Evolutionary conservation across 2,329 filamentous ascomycete species (phyloP).

Genomic region (Plenodomus lindquistii): DNA sequence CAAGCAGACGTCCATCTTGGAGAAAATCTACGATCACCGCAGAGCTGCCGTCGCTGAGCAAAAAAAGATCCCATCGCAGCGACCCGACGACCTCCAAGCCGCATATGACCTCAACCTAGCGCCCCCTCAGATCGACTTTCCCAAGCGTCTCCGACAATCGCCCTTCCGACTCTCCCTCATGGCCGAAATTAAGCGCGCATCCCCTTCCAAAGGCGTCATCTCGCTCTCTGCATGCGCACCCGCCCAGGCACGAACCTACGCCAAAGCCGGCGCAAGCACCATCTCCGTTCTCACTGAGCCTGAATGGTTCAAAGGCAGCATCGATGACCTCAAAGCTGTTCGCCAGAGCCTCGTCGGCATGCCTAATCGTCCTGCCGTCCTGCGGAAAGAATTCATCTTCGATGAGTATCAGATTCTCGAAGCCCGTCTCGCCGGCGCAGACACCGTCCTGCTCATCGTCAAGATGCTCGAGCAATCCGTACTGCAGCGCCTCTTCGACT

Average conservation of each 20-base stretch:
- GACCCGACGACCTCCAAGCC: conserved; percentile 81
- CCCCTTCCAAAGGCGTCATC: conserved; percentile 94
- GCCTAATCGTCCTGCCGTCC: conserved; percentile 86
- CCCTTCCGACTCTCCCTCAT: conserved; percentile 89
- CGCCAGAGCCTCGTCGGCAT: conserved; percentile 87
- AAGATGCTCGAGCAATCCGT: conserved; percentile 88
- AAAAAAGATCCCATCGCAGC: conserved; percentile 81
- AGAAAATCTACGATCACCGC: conserved; percentile 85
- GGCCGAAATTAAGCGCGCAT: conserved; percentile 96
- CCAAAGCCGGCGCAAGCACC: conserved; percentile 89
- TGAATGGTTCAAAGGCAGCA: conserved; percentile 98
- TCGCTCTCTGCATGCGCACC: conserved; percentile 85
- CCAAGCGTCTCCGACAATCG: conserved; percentile 76
- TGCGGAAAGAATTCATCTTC: conserved; percentile 97
- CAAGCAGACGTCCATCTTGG: conserved; percentile 83
- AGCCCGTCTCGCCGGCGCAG: conserved; percentile 86
- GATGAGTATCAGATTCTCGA: conserved; percentile 98
- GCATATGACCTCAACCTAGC: conserved; percentile 83
- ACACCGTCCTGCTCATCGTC: conserved; percentile 93
- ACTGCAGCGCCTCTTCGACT: conserved; percentile 79
- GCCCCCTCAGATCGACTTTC: conserved; percentile 80
- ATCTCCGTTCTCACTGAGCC: conserved; percentile 99
- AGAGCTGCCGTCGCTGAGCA: conserved; percentile 76
- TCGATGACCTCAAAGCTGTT: conserved; percentile 87
- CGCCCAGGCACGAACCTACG: conserved; percentile 87